phyloP scores from a whole-genome alignment of 164 flowering plant genomes.

The Nelumbo lutea region DNA sequence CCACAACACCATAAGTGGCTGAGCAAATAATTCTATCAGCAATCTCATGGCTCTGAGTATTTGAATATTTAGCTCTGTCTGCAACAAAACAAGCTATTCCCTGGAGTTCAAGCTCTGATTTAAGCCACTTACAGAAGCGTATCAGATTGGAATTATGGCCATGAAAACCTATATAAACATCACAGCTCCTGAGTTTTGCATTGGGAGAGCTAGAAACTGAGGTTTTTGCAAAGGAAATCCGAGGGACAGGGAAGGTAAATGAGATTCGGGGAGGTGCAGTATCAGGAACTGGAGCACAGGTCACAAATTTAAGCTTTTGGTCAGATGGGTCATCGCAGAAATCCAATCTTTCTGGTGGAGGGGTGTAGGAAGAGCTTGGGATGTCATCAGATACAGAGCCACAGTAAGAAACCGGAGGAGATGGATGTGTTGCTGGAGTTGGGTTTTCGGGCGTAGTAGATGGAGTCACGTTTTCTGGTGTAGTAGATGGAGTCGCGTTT shows the following conservation, averaged over 20 bases:
- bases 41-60: slow-evolving; percentile 81
- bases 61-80: slow-evolving; percentile 74
- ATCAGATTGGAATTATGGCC: slow-evolving; percentile 59
- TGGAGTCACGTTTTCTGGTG: no score
- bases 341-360: slow-evolving; percentile 70
- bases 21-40: slow-evolving; percentile 87
- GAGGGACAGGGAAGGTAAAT: slow-evolving; percentile 79
- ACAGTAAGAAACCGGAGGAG: slow-evolving; percentile 41
- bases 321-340: slow-evolving; percentile 50
- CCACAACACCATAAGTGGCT: slow-evolving; percentile 62
- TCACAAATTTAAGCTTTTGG: slow-evolving; percentile 42
- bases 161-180: slow-evolving; percentile 84
- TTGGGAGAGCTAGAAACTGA: slow-evolving; percentile 58
- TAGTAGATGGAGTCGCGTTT: slow-evolving; percentile 12
- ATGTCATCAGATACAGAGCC: slow-evolving; percentile 73
- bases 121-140: slow-evolving; percentile 85
- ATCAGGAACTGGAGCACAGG: slow-evolving; percentile 38
- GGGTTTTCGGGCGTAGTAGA: neutral
- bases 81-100: slow-evolving; percentile 89
- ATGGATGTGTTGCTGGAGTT: slow-evolving; percentile 23
- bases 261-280: slow-evolving; percentile 63
- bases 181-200: slow-evolving; percentile 84
- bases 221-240: slow-evolving; percentile 66
- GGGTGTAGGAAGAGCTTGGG: slow-evolving; percentile 89
- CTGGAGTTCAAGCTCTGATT: slow-evolving; percentile 81